Conservation (phyloP, 2,329 filamentous ascomycete species). For the Diaporthe sp. region DNA sequence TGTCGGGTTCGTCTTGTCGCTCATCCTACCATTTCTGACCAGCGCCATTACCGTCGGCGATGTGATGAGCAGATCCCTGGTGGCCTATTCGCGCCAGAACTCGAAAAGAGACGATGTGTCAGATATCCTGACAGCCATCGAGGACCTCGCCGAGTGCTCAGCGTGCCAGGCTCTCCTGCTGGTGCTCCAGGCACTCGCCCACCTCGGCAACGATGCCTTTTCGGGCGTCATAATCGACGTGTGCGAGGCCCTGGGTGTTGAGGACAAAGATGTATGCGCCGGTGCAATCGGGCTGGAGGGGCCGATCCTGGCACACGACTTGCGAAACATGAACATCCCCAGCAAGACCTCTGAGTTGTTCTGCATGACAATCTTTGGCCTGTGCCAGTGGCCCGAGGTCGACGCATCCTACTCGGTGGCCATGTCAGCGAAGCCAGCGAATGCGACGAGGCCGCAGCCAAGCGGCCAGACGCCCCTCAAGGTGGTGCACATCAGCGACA, state of each 20-base stretch:
- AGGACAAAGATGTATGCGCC: constrained; percentile 69
- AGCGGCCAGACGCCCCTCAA: constrained; percentile 63
- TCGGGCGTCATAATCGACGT: constrained; percentile 53
- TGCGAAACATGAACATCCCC: constrained; percentile 62
- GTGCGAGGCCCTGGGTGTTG: constrained; percentile 54
- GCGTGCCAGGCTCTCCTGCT: constrained; percentile 35
- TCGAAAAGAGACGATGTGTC: constrained; percentile 27
- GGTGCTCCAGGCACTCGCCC: constrained; percentile 37
- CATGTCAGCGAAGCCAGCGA: constrained; percentile 56
- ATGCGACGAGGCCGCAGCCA: constrained; percentile 53
- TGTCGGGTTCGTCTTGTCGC: constrained; percentile 3
- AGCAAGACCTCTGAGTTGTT: constrained; percentile 66
- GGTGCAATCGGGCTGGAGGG: constrained; percentile 67
- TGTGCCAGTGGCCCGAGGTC: constrained; percentile 64
- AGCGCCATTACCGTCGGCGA: constrained; percentile 35
- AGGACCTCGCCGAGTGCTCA: constrained; percentile 39
- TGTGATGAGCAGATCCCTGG: constrained; percentile 30
- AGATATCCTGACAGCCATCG: constrained; percentile 36
- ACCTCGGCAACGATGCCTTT: constrained; percentile 50
- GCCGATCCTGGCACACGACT: constrained; percentile 64
- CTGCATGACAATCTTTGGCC: constrained; percentile 67
- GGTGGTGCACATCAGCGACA: constrained; percentile 72
- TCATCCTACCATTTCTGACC: constrained; percentile 22
- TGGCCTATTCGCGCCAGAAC: constrained; percentile 20
- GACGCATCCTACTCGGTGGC: constrained; percentile 59